These are phyloP conservation scores for Amaranthus palmeri DNA, from an alignment of 148 eudicot genomes.

Conservation along the genomic window DNA sequence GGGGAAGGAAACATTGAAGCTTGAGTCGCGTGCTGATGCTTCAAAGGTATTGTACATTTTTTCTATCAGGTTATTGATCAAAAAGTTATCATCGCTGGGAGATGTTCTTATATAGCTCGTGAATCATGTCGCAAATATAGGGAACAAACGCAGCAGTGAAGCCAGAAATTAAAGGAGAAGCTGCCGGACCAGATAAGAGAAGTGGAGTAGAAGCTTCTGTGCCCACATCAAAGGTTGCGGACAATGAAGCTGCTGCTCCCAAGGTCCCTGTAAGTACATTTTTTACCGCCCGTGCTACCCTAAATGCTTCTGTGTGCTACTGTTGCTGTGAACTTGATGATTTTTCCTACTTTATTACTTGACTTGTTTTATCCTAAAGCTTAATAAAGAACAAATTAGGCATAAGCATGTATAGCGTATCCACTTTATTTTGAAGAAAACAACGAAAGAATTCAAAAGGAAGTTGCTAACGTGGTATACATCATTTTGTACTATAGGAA, in stretches of 20 bases:
- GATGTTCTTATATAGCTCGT: not conserved
- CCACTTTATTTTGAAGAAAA: no score
- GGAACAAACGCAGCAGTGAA: conserved; percentile 33
- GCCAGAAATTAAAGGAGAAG: conserved; percentile 44
- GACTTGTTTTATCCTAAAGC: not conserved
- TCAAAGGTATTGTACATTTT: conserved; percentile 30
- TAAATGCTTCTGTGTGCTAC: not conserved
- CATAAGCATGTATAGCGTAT: not conserved
- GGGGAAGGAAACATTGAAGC: conserved; percentile 41
- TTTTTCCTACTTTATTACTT: not conserved
- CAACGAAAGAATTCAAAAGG: not conserved
- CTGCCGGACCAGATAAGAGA: conserved; percentile 34
- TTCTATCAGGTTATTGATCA: not conserved
- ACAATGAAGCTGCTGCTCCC: conserved; percentile 33
- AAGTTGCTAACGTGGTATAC: not conserved
- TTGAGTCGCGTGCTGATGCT: conserved; percentile 42
- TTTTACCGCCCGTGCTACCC: not conserved
- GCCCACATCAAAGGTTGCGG: conserved; percentile 35
- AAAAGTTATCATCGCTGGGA: not conserved
- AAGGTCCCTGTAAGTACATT: conserved; percentile 52
- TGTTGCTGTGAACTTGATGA: not conserved
- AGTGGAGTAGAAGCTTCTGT: conserved; percentile 33
- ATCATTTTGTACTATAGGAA: conserved; percentile 40
- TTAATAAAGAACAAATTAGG: not conserved
- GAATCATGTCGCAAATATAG: conserved; percentile 27